Evolutionary conservation across 1,284 basidiomycete genomes (phyloP), one percentile per base, ranked within the genome.

Genomic region (Sanghuangporus sanghuang): DNA sequence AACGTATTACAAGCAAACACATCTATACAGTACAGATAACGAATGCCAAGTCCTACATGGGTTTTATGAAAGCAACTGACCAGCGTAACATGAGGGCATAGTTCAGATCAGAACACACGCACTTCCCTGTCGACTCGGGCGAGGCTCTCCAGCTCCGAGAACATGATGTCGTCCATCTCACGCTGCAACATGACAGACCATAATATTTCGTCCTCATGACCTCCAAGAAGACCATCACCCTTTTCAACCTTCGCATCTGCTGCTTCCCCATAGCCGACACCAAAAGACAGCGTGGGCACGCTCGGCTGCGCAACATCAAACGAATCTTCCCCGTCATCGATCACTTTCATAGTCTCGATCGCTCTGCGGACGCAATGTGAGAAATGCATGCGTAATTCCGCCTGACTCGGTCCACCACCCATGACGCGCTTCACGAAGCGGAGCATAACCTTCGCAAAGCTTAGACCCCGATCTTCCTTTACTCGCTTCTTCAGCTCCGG

Each of bases 281-380:
- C 90, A 74, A 88, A 93, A 54, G 82, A 81, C 67, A 87, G 81
- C 48, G 78, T 84, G 4, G 89, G 81, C 65, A 76, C 73, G 7
- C 78, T 75, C 63, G 74, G 79, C 48, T 81, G 73, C 66, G 85
- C 81, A 5, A 83, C 80, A 71, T 91, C 89, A 70, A 92, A 89
- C 57, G 85, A 80, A 71, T 94, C 91, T 67, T 82, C 82, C 3
- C 81, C 85, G 65, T 92, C 92, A 72, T 95, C 93, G 61, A 98
- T 78, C 54, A 95, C 77, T 70, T 92, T 92, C 76, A 97, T 80
- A 0, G 89, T 85, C 76, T 97, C 94, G 53, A 94, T 81, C 36
- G 92, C 85, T 66, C 96, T 81, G 49, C 92, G 83, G 57, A 88
- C 85, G 57, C 89, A 83, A 44, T 88, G 81, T 58, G 79, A 72